Percentiles rank a stretch among this genome's conserved stretches.
These are phyloP conservation scores for Pleurotus sapidus DNA, from an alignment of 768 basidiomycete genomes.

Conservation along the genomic window DNA sequence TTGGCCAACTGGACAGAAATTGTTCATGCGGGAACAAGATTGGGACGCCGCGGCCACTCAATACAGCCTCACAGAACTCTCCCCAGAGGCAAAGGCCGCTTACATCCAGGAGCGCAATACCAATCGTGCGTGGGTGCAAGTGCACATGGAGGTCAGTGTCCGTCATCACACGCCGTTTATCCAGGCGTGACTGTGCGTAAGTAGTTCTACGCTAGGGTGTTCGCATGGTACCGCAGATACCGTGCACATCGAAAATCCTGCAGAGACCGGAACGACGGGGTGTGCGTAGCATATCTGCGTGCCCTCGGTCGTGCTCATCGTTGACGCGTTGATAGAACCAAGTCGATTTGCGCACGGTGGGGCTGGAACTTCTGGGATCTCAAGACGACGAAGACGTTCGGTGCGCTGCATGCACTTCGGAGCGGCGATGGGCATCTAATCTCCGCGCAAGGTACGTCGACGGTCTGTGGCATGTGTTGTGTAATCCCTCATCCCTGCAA, in stretches of 20 bases:
- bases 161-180: background rate
- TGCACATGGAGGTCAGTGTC: slow-evolving; percentile 1
- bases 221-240: slow-evolving; percentile 16
- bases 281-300: slow-evolving; percentile 13
- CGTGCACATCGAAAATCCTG: background rate
- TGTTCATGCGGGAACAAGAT: background rate
- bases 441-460: slow-evolving; percentile 29
- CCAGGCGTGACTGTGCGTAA: slow-evolving; percentile 10
- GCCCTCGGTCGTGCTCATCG: background rate
- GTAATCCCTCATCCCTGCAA: background rate
- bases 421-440: slow-evolving; percentile 37
- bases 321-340: slow-evolving; percentile 28
- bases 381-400: slow-evolving; percentile 35
- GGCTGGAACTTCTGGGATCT: slow-evolving; percentile 46
- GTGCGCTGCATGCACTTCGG: slow-evolving; percentile 33
- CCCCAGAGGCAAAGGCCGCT: too few relatives aligned
- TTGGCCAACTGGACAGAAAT: background rate
- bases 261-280: slow-evolving; percentile 12
- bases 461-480: background rate
- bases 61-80: background rate
- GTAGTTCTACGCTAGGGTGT: slow-evolving; percentile 21
- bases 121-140: background rate
- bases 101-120: background rate
- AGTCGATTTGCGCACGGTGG: slow-evolving; percentile 25
- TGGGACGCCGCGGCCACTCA: background rate